Conservation (phyloP, 371 early-diverging fungal species). For the Mortierella sp. region DNA sequence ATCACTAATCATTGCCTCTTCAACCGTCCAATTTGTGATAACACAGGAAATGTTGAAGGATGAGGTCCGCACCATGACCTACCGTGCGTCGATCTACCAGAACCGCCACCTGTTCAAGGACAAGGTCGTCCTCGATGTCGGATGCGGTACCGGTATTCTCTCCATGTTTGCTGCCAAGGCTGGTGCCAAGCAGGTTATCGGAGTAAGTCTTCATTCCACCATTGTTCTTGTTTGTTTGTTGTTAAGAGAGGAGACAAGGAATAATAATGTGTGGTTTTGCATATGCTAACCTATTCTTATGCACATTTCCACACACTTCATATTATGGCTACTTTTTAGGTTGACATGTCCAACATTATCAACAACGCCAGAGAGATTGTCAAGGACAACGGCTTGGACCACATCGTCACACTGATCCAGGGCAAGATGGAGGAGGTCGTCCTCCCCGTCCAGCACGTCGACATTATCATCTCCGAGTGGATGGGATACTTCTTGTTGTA, state of each 20-base stretch:
- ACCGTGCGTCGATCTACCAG: slow-evolving; percentile 92
- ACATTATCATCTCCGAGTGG: slow-evolving; percentile 98
- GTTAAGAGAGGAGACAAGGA: no score
- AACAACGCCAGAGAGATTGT: slow-evolving; percentile 92
- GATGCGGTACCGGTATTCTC: slow-evolving; percentile 97
- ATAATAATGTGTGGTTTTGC: no score
- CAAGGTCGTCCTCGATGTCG: slow-evolving; percentile 98
- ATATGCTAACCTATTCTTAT: background rate
- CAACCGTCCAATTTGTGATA: background rate
- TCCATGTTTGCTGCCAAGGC: slow-evolving; percentile 99
- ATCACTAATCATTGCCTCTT: slow-evolving; percentile 2
- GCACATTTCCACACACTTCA: no score
- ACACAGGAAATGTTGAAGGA: slow-evolving; percentile 96
- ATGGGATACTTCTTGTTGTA: slow-evolving; percentile 99
- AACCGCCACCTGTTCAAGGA: slow-evolving; percentile 96
- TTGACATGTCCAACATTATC: slow-evolving; percentile 98
- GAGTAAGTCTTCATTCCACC: slow-evolving; percentile 65
- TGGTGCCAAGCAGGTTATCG: slow-evolving; percentile 94
- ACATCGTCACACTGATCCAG: slow-evolving; percentile 89
- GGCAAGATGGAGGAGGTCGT: slow-evolving; percentile 97
- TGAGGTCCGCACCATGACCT: slow-evolving; percentile 94
- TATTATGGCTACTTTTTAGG: slow-evolving; percentile 48
- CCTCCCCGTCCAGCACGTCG: slow-evolving; percentile 92
- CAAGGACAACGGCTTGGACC: slow-evolving; percentile 86
- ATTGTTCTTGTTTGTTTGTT: background rate